Evolutionary conservation across 1,284 basidiomycete species (phyloP).

Genomic region (Microbotryomycetes sp.): DNA sequence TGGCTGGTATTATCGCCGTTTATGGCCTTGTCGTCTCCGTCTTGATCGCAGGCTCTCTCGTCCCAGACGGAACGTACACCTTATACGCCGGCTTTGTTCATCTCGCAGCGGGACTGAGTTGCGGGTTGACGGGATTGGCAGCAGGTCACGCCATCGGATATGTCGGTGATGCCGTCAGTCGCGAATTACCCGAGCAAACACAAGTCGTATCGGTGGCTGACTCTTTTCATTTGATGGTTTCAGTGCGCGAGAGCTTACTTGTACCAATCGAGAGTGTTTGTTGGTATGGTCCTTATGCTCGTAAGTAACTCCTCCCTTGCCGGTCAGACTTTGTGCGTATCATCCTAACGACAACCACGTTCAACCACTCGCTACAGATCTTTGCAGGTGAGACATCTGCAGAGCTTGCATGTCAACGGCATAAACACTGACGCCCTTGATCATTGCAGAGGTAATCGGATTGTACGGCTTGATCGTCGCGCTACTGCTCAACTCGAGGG

Average conservation of each 20-base stretch:
- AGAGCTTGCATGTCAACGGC: background rate
- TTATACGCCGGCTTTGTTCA: slow-evolving; percentile 87
- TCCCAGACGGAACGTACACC: slow-evolving; percentile 52
- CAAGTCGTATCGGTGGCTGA: slow-evolving; percentile 36
- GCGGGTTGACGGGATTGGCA: slow-evolving; percentile 86
- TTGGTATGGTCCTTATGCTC: slow-evolving; percentile 54
- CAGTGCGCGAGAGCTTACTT: slow-evolving; percentile 75
- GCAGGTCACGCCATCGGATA: slow-evolving; percentile 97
- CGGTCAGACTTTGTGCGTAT: background rate
- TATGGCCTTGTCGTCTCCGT: slow-evolving; percentile 90
- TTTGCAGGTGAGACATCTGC: slow-evolving; percentile 18
- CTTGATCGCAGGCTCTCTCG: slow-evolving; percentile 67
- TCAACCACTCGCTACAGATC: slow-evolving; percentile 48
- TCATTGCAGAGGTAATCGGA: slow-evolving; percentile 73
- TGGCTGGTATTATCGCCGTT: slow-evolving; percentile 96
- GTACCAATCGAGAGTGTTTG: slow-evolving; percentile 86
- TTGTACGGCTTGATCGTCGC: slow-evolving; percentile 77
- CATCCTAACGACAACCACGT: background rate
- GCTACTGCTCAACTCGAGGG: slow-evolving; percentile 66
- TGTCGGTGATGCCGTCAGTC: slow-evolving; percentile 81
- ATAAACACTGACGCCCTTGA: background rate
- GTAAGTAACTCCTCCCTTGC: background rate
- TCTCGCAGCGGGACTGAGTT: slow-evolving; percentile 85
- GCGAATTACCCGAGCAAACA: background rate
- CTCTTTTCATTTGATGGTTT: background rate